Evolutionary conservation across 345 rosid genomes (phyloP).

Genomic region (Eucalyptus pauciflora): DNA sequence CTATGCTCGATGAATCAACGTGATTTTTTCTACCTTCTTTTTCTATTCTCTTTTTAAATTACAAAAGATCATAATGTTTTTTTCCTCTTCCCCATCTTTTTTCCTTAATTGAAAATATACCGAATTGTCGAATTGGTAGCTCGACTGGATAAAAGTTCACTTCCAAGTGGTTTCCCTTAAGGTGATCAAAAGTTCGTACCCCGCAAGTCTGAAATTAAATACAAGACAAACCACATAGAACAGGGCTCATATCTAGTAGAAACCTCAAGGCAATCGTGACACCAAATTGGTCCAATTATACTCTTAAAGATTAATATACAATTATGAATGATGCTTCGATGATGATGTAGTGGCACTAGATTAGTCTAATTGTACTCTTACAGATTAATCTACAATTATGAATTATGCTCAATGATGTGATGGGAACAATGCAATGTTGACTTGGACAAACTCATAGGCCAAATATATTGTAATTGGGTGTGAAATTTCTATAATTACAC

Average conservation of each 20-base stretch:
- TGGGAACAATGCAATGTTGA: neutral
- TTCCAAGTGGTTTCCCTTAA: neutral
- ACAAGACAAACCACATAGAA: neutral
- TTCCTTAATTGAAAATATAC: neutral
- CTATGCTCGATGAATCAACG: neutral
- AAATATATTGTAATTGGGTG: neutral
- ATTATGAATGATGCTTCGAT: neutral
- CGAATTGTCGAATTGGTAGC: neutral
- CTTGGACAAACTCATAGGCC: neutral
- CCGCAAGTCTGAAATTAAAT: neutral
- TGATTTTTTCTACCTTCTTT: neutral
- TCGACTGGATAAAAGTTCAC: neutral
- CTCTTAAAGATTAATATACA: neutral
- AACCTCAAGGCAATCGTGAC: accelerated
- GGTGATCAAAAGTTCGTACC: neutral
- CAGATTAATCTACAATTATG: neutral
- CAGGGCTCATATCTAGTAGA: neutral
- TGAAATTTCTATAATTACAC: neutral
- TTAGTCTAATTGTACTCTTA: neutral
- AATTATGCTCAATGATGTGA: neutral
- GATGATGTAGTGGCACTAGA: neutral
- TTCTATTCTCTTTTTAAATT: neutral
- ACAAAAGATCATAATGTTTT: neutral
- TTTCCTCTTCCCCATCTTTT: neutral
- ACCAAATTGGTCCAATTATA: accelerated